Base-by-base conservation (phyloP, 225 moss, liverwort and hornwort genomes). In the Neckera pumila region DNA sequence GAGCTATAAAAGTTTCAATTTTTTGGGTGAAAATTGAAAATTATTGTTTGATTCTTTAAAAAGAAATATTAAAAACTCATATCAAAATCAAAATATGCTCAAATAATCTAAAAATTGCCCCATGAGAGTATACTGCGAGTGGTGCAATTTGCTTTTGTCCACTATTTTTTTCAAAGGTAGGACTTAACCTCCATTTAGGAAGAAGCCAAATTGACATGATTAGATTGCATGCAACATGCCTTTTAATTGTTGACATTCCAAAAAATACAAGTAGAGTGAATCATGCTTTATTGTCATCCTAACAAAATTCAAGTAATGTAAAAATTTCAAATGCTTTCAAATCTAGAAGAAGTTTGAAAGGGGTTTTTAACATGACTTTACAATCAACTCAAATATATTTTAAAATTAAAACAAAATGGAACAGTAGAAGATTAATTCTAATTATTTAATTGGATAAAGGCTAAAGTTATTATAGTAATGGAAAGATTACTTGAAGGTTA, bases 131-230 rank as follows among this genome's bases (percentile, higher is more conserved):
- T 43, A 45, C 17, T 6, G 11, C 1, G 17, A 33, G 6, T 20
- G 3, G 5, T 76, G 12, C 5, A 36, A 36, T 76, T 53, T 76
- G 21, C 9, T 22, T 34, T 76, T 36, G 2, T 36, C 22, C 36
- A 4, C 13, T 3, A 34, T 2, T 36, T 45, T 5, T 36, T 76
- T 23, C 1, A 36, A 14, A 14, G 3, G 0, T 8, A 5, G 14
- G 4, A 49, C 1, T 49, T 2, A 33, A 36, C 2, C 2, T 76
- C 9, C 0, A 36, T 36, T 36, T 23, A 14, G 6, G 1, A 77
- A 77, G 15, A 9, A 36, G 4, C 0, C 2, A 23, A 23, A 1
- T 23, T 2, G 1, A 36, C 0, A 1, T 54, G 6, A 36, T 23
- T 77, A 54, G 36, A 54, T 22, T 36, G 23, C 1, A 36, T 36